Percentiles rank a stretch among this genome's conserved stretches.
These are phyloP conservation scores for Fusarium circinatum DNA, from an alignment of 2,329 filamentous ascomycete genomes.

Conservation along the genomic window DNA sequence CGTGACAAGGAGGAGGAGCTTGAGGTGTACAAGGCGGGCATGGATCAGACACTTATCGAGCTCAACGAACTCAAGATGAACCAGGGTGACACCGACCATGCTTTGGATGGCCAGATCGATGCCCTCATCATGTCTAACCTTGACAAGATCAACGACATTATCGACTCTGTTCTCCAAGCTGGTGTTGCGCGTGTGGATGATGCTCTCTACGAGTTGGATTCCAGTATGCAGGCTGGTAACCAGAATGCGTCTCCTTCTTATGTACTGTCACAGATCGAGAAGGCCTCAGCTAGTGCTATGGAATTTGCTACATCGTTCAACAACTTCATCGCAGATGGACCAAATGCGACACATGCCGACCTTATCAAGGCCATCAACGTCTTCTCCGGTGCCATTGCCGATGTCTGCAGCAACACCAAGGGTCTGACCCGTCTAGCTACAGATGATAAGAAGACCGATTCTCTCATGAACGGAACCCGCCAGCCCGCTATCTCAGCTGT, in stretches of 20 bases:
- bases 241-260: constrained; percentile 96
- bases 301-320: constrained; percentile 99
- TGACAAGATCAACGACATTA: constrained; percentile 95
- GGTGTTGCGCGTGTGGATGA: constrained; percentile 96
- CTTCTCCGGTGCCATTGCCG: constrained; percentile 89
- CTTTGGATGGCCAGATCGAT: constrained; percentile 90
- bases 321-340: constrained; percentile 96
- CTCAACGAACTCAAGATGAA: constrained; percentile 86
- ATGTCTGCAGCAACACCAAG: constrained; percentile 96
- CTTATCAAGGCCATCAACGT: constrained; percentile 93
- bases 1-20: constrained; percentile 97
- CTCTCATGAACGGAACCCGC: constrained; percentile 83
- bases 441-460: constrained; percentile 93
- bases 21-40: constrained; percentile 96
- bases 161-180: constrained; percentile 94
- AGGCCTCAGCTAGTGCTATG: constrained; percentile 91
- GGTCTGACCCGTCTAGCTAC: constrained; percentile 91
- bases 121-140: constrained; percentile 86
- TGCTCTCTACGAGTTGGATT: constrained; percentile 95
- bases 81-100: constrained; percentile 79
- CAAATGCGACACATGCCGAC: constrained; percentile 87
- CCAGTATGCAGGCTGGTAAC: constrained; percentile 97
- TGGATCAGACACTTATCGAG: constrained; percentile 95
- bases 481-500: constrained; percentile 88
- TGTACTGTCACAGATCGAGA: constrained; percentile 96